Base-by-base conservation (phyloP, 495 filamentous ascomycete species). In the Daldinia bambusicola region DNA sequence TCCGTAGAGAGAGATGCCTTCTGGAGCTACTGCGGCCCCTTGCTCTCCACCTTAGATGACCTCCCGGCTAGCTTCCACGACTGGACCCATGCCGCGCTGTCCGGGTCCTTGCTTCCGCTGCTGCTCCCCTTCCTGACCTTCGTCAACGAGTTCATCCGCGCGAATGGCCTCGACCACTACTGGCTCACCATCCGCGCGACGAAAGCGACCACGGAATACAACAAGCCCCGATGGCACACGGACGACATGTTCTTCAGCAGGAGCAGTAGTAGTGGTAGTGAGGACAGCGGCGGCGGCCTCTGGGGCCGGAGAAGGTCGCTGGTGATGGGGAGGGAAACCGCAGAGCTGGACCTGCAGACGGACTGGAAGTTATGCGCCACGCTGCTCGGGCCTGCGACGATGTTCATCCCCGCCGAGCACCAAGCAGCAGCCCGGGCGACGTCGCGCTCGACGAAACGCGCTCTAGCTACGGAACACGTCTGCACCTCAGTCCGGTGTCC, bases 351-450 rank as follows among this genome's bases (percentile, higher is more conserved):
- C 30, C 51, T 72, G 18, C 64, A 76, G 36, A 77, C 74, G 38
- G 71, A 74, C 66, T 80, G 76, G 76, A 80, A 80, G 70, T 70
- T 80, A 1, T 80, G 78, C 63, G 67, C 74, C n/a, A 76, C 76
- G 30, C 68, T 80, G 8, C 68, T 75, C 34, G 78, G 78, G 2
- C 78, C 76, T 7, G 56, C 75, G 2, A 80, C 76, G 8, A 62
- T 77, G 57, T 79, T 80, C 63, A 74, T 77, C 26, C 70, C 61
- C 2, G 36, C 69, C 13, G 58, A 59, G 18, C 16, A 67, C 53
- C 66, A 80, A 55, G 67, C 66, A 13, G n/a, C 60, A 18, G 75
- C 71, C 13, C 67, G 76, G 31, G 41, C 48, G 31, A 63, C 62
- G 16, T 72, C 71, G 40, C 64, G 37, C 8, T 12, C 12, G 10